Conservation (phyloP, 2,329 filamentous ascomycete species). For the Penicillium sp. region DNA sequence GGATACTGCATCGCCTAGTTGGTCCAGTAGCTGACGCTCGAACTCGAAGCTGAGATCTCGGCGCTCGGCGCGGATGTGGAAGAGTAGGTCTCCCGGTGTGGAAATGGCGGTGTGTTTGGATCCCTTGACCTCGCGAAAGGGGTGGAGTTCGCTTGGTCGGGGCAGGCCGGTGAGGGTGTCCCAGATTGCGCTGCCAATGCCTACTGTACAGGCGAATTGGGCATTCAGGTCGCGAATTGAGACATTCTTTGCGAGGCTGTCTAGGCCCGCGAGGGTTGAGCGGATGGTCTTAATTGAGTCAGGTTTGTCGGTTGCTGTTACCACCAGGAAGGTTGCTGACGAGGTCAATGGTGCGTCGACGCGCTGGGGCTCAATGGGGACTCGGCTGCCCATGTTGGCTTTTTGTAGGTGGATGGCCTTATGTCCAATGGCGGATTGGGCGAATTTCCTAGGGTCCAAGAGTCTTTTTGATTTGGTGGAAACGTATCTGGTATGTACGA, state of each 20-base stretch:
- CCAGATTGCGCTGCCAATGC: constrained; percentile 57
- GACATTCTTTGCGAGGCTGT: constrained; percentile 54
- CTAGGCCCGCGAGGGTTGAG: constrained; percentile 46
- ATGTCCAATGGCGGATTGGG: neutral
- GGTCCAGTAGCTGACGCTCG: constrained; percentile 55
- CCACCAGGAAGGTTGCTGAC: constrained; percentile 56
- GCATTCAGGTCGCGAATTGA: constrained; percentile 50
- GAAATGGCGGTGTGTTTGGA: constrained; percentile 53
- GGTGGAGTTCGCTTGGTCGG: constrained; percentile 53
- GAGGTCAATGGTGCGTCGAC: constrained; percentile 55
- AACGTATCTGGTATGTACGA: neutral
- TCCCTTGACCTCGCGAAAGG: constrained; percentile 52
- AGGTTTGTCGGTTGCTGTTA: constrained; percentile 40
- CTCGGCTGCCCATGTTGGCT: constrained; percentile 19
- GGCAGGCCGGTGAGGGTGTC: constrained; percentile 47
- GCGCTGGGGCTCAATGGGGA: constrained; percentile 43
- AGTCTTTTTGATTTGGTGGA: neutral
- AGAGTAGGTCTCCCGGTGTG: constrained; percentile 58
- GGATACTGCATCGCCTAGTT: constrained; percentile 48
- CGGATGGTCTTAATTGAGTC: constrained; percentile 45
- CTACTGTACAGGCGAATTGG: constrained; percentile 54
- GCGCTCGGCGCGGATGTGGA: constrained; percentile 60
- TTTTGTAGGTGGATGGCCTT: neutral
- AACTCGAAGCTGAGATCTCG: constrained; percentile 61
- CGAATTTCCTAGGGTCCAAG: neutral